Percentiles rank a stretch among this genome's conserved stretches.
These are phyloP conservation scores for Elaphomyces granulatus DNA, from an alignment of 495 filamentous ascomycete species.

Conservation along the genomic window DNA sequence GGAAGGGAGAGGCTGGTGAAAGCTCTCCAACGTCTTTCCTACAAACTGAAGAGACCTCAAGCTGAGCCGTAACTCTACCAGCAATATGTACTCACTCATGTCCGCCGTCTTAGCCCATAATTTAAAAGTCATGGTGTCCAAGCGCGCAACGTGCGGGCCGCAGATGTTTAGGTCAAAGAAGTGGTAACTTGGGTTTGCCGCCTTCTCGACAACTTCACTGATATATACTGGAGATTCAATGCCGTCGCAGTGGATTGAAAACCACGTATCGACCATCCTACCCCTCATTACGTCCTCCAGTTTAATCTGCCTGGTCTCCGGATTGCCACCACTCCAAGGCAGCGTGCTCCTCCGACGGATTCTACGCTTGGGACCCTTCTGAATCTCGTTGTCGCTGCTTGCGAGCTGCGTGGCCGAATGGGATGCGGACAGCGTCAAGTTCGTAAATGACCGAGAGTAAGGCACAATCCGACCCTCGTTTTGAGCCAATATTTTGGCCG, in stretches of 20 bases:
- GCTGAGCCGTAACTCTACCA: constrained; percentile 59
- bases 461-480: constrained; percentile 42
- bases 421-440: constrained; percentile 32
- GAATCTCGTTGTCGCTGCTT: constrained; percentile 14
- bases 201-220: constrained; percentile 64
- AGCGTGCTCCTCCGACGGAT: constrained; percentile 51
- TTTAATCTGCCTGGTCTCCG: constrained; percentile 54
- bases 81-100: constrained; percentile 41
- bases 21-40: constrained; percentile 58
- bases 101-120: constrained; percentile 59
- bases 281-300: constrained; percentile 57
- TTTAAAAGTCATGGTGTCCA: constrained; percentile 49
- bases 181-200: constrained; percentile 83
- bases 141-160: constrained; percentile 49
- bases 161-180: constrained; percentile 66
- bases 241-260: constrained; percentile 60
- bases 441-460: constrained; percentile 60
- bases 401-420: constrained; percentile 6
- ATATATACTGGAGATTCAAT: constrained; percentile 68
- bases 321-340: constrained; percentile 52
- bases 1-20: constrained; percentile 58
- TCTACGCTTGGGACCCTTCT: constrained; percentile 15
- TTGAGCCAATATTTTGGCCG: constrained; percentile 51
- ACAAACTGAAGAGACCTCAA: constrained; percentile 65
- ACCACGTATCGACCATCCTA: constrained; percentile 78